phyloP scores from a whole-genome alignment of 2,329 filamentous ascomycete genomes.

The Phoma herbarum region DNA sequence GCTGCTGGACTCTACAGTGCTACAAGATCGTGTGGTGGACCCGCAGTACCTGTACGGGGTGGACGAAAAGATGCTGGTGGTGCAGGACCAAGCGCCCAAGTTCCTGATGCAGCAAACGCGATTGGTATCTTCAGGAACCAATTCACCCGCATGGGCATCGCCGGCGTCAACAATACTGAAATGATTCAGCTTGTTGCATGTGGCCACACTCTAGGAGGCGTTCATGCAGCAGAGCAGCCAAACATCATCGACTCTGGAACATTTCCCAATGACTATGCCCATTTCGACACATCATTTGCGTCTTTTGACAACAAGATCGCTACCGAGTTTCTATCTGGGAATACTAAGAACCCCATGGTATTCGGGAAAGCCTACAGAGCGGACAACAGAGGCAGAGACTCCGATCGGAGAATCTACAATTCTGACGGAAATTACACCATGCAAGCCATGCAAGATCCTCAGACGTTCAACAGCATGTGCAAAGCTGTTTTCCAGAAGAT shows the following conservation, averaged over 20 bases:
- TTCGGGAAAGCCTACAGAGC: constrained; percentile 56
- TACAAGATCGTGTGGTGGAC: constrained; percentile 67
- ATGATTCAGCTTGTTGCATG: constrained; percentile 70
- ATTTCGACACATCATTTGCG: constrained; percentile 55
- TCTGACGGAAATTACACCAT: constrained; percentile 66
- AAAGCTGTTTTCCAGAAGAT: constrained; percentile 64
- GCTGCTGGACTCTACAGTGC: constrained; percentile 67
- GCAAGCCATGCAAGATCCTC: constrained; percentile 55
- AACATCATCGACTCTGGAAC: constrained; percentile 60
- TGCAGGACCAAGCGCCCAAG: constrained; percentile 58
- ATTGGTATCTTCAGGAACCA: constrained; percentile 62
- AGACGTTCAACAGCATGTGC: constrained; percentile 60
- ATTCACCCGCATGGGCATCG: constrained; percentile 68
- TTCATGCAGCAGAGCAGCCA: constrained; percentile 64
- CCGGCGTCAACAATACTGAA: constrained; percentile 51
- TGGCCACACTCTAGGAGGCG: constrained; percentile 69
- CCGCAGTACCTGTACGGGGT: constrained; percentile 61
- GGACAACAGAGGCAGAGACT: constrained; percentile 56
- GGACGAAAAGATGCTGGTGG: constrained; percentile 64
- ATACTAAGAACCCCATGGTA: constrained; percentile 64
- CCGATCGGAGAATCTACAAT: constrained; percentile 66
- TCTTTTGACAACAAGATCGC: constrained; percentile 66
- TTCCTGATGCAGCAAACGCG: constrained; percentile 67
- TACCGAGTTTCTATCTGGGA: constrained; percentile 65
- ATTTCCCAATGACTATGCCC: constrained; percentile 47